These are phyloP conservation scores for Strobilomyces dryophilus DNA, from an alignment of 768 basidiomycete genomes.

Conservation along the genomic window DNA sequence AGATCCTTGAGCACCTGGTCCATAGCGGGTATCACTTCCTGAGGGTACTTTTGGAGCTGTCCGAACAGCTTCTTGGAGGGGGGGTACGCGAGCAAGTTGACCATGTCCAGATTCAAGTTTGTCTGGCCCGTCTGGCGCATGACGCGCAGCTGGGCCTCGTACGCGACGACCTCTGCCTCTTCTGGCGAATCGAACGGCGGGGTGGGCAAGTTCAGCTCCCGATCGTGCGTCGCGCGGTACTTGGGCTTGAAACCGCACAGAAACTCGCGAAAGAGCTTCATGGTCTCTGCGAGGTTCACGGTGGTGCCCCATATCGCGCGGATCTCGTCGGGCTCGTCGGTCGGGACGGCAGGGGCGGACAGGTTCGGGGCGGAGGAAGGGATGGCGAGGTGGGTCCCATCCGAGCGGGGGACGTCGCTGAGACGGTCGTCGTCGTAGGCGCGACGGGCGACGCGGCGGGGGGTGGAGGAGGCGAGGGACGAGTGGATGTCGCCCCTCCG, in stretches of 20 bases:
- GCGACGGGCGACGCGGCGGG: conserved; percentile 17
- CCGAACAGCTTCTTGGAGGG: conserved; percentile 76
- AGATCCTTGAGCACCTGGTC: conserved; percentile 93
- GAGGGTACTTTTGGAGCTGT: conserved; percentile 90
- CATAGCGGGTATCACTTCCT: conserved; percentile 96
- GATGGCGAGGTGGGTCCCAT: conserved; percentile 52
- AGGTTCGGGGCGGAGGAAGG: conserved; percentile 51
- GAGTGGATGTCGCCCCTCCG: conserved; percentile 27
- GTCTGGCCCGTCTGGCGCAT: conserved; percentile 93
- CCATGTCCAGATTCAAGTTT: conserved; percentile 86
- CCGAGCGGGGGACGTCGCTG: conserved; percentile 46
- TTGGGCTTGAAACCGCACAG: conserved; percentile 91
- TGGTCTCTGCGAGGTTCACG: conserved; percentile 86
- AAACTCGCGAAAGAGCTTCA: conserved; percentile 88
- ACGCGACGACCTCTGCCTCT: conserved; percentile 64
- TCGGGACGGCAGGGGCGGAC: conserved; percentile 57
- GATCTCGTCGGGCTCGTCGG: conserved; percentile 78
- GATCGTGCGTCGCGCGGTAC: conserved; percentile 73
- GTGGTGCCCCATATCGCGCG: conserved; percentile 98
- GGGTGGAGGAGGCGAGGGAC: conserved; percentile 32
- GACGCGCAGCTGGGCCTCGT: conserved; percentile 75
- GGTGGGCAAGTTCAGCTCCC: conserved; percentile 51
- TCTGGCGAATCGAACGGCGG: conserved; percentile 53
- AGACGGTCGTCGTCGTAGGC: conserved; percentile 20
- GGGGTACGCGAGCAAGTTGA: conserved; percentile 84